phyloP scores from a whole-genome alignment of 75 land plant genomes.

The Cupressus sempervirens region DNA sequence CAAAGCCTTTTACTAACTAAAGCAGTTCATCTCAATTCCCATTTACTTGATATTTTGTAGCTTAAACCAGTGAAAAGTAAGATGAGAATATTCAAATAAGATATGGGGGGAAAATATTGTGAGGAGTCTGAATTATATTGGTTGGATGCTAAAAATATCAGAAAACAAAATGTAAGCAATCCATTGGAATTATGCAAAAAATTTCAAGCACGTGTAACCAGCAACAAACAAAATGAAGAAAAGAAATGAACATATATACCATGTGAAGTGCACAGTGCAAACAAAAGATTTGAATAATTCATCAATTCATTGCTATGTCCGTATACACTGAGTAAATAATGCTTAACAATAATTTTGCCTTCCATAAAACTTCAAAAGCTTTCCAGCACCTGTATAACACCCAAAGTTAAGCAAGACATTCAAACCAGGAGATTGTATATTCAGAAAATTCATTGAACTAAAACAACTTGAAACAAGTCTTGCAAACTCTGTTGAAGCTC shows the following conservation, averaged over 20 bases:
- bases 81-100: neutral
- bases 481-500: neutral
- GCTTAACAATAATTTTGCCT: neutral
- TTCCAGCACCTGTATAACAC: neutral
- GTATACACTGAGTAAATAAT: no score
- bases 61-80: no score
- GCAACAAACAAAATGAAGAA: no score
- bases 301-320: neutral
- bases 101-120: neutral
- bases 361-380: no score
- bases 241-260: neutral
- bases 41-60: no score
- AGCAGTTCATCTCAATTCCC: no score
- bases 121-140: neutral
- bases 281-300: neutral
- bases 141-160: neutral
- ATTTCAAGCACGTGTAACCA: neutral
- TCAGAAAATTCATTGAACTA: neutral
- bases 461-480: neutral
- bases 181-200: neutral
- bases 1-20: neutral
- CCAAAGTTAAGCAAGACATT: no score
- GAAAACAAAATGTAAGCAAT: no score
- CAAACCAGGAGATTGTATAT: neutral
- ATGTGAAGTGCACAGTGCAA: neutral